These are phyloP conservation scores for Calocybe gangraenosa DNA, from an alignment of 768 basidiomycete species.

Conservation along the genomic window DNA sequence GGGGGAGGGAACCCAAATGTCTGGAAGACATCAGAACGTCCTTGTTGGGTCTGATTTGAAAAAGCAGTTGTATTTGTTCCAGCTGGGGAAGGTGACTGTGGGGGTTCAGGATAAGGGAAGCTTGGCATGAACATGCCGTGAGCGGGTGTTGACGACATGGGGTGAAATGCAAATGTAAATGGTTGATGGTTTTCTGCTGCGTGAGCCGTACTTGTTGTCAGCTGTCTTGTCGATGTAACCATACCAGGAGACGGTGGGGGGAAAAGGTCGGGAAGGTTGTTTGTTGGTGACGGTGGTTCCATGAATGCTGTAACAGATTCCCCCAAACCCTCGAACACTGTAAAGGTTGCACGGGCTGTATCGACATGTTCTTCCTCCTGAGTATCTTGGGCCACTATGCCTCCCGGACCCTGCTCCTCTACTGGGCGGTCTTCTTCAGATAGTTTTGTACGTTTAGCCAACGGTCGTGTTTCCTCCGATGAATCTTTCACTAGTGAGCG, in stretches of 20 bases:
- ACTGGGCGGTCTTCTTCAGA: slow-evolving; percentile 10
- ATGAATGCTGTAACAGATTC: slow-evolving; percentile 24
- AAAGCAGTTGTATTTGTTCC: slow-evolving; percentile 23
- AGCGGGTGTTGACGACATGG: slow-evolving; percentile 49
- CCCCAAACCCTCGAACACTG: slow-evolving; percentile 44
- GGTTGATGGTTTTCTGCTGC: slow-evolving; percentile 51
- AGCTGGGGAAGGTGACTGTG: slow-evolving; percentile 54
- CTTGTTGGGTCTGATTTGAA: slow-evolving; percentile 25
- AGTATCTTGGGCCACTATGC: slow-evolving; percentile 9
- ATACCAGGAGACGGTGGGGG: slow-evolving; percentile 35
- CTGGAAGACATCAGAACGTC: slow-evolving; percentile 42
- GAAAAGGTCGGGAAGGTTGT: slow-evolving; percentile 51
- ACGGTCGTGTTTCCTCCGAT: slow-evolving; percentile 32
- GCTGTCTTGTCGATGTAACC: slow-evolving; percentile 15
- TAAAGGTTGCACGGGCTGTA: slow-evolving; percentile 35
- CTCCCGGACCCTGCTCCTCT: slow-evolving; percentile 9
- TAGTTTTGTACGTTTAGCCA: slow-evolving; percentile 51
- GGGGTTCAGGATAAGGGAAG: slow-evolving; percentile 52
- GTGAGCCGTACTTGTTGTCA: slow-evolving; percentile 41
- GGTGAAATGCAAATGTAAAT: slow-evolving; percentile 50
- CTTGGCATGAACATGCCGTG: slow-evolving; percentile 38
- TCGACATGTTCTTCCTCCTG: slow-evolving; percentile 19
- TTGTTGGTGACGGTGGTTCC: slow-evolving; percentile 48
- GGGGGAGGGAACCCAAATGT: slow-evolving; percentile 42
- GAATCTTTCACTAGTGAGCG: slow-evolving; percentile 31